These are phyloP conservation scores for Graphilbum fragrans DNA, from an alignment of 2,329 filamentous ascomycete genomes.

Conservation along the genomic window DNA sequence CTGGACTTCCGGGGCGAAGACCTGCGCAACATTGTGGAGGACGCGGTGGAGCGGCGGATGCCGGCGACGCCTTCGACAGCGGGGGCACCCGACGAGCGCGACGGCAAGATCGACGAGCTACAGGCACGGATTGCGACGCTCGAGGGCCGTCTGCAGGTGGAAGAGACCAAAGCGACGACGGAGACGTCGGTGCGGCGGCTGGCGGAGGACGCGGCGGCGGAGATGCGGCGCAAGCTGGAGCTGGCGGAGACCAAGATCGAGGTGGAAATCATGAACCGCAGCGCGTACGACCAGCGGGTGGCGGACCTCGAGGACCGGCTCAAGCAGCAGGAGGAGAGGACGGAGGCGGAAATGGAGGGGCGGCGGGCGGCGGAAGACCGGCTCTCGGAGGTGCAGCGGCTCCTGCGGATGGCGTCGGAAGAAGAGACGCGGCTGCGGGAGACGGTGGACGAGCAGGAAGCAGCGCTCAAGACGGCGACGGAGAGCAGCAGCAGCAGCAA, in stretches of 20 bases:
- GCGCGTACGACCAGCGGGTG: conserved; percentile 47
- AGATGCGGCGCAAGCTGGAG: conserved; percentile 42
- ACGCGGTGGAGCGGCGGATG: conserved; percentile 46
- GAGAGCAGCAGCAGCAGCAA: conserved; percentile 39
- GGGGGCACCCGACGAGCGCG: no score
- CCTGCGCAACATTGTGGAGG: conserved; percentile 50
- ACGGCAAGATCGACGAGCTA: conserved; percentile 39
- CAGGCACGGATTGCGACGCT: conserved; percentile 47
- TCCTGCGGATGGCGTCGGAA: conserved; percentile 57
- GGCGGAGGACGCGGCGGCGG: conserved; percentile 40
- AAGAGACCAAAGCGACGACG: conserved; percentile 34
- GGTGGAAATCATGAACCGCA: conserved; percentile 49
- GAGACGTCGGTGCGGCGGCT: conserved; percentile 35
- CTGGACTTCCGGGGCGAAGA: conserved; percentile 36
- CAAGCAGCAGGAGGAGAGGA: conserved; percentile 47
- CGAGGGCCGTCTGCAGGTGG: conserved; percentile 40
- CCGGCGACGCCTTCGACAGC: conserved; percentile 30
- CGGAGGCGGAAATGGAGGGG: conserved; percentile 49
- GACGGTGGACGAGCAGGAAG: conserved; percentile 56
- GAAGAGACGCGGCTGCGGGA: conserved; percentile 58
- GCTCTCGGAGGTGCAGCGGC: conserved; percentile 58
- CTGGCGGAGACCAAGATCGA: conserved; percentile 46
- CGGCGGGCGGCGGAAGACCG: conserved; percentile 61
- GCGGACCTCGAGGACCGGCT: conserved; percentile 59
- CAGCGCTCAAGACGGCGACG: conserved; percentile 49